Evolutionary conservation across 2,329 filamentous ascomycete genomes (phyloP), one percentile per base, ranked within the genome.

Genomic region (Hyphodiscus sp.): DNA sequence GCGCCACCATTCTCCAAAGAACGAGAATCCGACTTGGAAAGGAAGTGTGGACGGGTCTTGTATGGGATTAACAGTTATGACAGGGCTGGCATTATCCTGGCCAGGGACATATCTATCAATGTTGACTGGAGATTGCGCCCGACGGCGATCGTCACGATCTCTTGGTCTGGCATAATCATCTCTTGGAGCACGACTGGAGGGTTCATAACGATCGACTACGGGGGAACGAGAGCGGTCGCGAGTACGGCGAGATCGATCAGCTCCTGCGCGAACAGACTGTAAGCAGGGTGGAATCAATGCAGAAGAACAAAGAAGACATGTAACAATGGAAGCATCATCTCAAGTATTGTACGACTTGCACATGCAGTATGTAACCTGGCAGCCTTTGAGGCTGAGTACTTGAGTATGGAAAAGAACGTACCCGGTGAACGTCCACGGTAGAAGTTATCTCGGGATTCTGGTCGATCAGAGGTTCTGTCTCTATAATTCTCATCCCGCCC

Each of bases 61-160:
- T 2, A 92, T 73, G 9, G 86, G 87, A 61, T 91, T 91, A 18
- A 75, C 70, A 1, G 75, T 73, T 15, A 79, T 70, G 9, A 78
- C 74, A 29, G 79, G 69, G 20, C 75, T 73, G 33, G 66, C 66
- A 53, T 66, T 70, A 50, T 86, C 82, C 61, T 89, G 85, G 18
- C 87, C 87, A 1, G 89, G 89, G 19, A 94, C 85, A 66, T 94
- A 94, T 62, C 89, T 83, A 68, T 95, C 89, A 60, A 95, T 94
- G 54, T 87, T 87, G 54, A 85, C 80, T 29, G 86, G 74, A 57
- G 85, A 74, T 10, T 84, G 78, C 67, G 78, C 64, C 62, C 89
- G 69, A 54, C 85, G 82, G 61, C 76, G 73, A 60, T 86, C 83
- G 54, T 89, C 83, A 50, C 83, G 76, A 49, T 65, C 63, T 55